Conservation (phyloP, 148 eudicot species). For the Rhododendron mucronatum region DNA sequence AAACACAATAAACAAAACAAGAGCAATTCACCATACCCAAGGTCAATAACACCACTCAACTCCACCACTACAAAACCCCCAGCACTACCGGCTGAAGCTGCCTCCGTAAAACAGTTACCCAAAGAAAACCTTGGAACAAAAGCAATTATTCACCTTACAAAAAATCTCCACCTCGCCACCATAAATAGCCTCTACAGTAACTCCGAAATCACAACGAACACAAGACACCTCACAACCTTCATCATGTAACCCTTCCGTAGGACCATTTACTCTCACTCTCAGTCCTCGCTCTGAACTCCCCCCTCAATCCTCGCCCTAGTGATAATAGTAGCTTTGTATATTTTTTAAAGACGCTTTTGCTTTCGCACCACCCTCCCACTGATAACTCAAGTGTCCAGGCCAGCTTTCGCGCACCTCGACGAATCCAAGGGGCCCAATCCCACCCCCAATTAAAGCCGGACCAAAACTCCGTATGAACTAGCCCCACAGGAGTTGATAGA, state of each 20-base stretch:
- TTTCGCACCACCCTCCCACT: background rate
- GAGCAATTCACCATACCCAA: background rate
- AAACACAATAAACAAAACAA: background rate
- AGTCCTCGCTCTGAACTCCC: background rate
- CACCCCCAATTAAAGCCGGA: background rate
- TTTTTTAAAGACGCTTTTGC: background rate
- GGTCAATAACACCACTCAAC: background rate
- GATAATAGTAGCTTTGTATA: background rate
- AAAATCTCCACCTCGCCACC: background rate
- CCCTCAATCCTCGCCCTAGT: background rate
- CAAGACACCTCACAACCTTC: background rate
- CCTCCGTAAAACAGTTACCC: background rate
- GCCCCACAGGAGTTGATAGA: background rate
- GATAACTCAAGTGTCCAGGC: background rate
- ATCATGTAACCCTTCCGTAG: background rate
- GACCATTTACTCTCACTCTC: background rate
- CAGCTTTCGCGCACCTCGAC: background rate
- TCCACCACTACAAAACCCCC: background rate
- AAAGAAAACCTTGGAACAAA: background rate
- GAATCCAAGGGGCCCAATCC: background rate
- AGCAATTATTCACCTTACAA: background rate
- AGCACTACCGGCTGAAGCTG: background rate
- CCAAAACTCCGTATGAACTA: background rate
- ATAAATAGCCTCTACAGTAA: background rate
- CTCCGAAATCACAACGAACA: background rate